phyloP scores from a whole-genome alignment of 228 moss, liverwort and hornwort species.

The Sphagnum fallax region DNA sequence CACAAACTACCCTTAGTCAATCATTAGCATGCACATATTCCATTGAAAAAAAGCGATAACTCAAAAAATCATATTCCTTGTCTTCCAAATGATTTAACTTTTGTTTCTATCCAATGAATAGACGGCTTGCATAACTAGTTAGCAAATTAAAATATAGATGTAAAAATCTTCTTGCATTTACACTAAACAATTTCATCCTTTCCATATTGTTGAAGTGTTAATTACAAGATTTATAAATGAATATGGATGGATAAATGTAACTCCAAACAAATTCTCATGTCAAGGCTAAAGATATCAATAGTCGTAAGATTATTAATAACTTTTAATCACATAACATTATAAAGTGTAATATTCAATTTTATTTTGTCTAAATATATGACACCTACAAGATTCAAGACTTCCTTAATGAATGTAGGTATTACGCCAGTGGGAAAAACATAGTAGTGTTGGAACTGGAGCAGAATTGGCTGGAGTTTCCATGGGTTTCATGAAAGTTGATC shows the following conservation, averaged over 20 bases:
- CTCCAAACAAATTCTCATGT: not conserved
- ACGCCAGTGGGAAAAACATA: constrained; percentile 33
- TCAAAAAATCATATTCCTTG: too few relatives aligned
- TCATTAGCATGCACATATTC: too few relatives aligned
- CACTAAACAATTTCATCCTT: too few relatives aligned
- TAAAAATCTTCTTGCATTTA: too few relatives aligned
- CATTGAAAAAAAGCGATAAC: too few relatives aligned
- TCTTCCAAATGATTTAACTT: too few relatives aligned
- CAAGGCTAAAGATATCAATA: not conserved
- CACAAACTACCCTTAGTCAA: too few relatives aligned
- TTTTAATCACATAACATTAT: not conserved
- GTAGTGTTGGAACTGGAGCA: constrained; percentile 43
- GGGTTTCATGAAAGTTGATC: constrained; percentile 23
- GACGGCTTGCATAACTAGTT: too few relatives aligned
- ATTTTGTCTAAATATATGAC: not conserved
- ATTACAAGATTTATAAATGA: too few relatives aligned
- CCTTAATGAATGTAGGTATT: constrained; percentile 11
- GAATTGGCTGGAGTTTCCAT: constrained; percentile 33
- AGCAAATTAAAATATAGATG: too few relatives aligned
- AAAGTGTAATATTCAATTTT: not conserved
- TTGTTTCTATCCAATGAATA: too few relatives aligned
- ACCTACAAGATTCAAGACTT: not conserved
- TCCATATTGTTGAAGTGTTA: too few relatives aligned
- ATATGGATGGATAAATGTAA: not conserved
- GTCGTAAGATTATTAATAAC: not conserved